Percentiles rank a stretch among this genome's conserved stretches.
These are phyloP conservation scores for Trichophyton benhamiae DNA, from an alignment of 2,329 filamentous ascomycete genomes.

Conservation along the genomic window DNA sequence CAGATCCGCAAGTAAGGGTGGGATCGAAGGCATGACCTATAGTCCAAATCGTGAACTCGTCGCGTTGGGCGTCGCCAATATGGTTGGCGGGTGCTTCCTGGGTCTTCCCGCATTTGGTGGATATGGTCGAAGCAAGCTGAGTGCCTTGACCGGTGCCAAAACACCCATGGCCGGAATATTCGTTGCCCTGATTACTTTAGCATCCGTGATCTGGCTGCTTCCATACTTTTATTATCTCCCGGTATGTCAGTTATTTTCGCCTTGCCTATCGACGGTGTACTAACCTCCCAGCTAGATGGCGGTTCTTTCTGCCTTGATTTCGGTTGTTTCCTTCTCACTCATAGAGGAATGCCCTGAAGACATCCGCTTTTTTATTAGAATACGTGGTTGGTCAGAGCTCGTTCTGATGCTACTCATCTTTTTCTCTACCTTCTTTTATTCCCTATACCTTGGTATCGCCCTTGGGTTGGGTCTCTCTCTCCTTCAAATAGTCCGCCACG, in stretches of 20 bases:
- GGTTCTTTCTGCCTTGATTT: conserved; percentile 85
- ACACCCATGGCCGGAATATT: conserved; percentile 91
- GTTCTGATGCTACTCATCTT: conserved; percentile 84
- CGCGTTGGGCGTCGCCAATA: conserved; percentile 77
- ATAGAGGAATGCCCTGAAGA: conserved; percentile 94
- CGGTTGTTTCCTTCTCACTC: conserved; percentile 84
- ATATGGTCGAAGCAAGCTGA: conserved; percentile 92
- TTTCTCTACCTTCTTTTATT: conserved; percentile 85
- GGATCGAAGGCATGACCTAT: conserved; percentile 65
- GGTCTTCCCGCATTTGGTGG: conserved; percentile 88
- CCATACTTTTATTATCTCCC: conserved; percentile 93
- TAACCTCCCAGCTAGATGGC: conserved; percentile 53
- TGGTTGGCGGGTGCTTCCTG: conserved; percentile 87
- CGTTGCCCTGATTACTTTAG: conserved; percentile 65
- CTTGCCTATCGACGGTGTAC: background rate
- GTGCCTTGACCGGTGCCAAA: conserved; percentile 77
- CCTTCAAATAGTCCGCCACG: conserved; percentile 77
- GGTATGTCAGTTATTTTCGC: conserved; percentile 41
- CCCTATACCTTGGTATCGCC: conserved; percentile 82
- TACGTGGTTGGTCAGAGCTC: conserved; percentile 77
- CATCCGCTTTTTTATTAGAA: conserved; percentile 73
- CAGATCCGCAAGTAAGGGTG: conserved; percentile 48
- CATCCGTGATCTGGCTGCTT: conserved; percentile 69
- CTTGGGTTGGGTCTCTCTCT: conserved; percentile 85
- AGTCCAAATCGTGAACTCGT: conserved; percentile 90